Percentiles rank a stretch among this genome's conserved stretches.
Evolutionary conservation across 768 basidiomycete species (phyloP).

Genomic region (Rhodotorula toruloides): DNA sequence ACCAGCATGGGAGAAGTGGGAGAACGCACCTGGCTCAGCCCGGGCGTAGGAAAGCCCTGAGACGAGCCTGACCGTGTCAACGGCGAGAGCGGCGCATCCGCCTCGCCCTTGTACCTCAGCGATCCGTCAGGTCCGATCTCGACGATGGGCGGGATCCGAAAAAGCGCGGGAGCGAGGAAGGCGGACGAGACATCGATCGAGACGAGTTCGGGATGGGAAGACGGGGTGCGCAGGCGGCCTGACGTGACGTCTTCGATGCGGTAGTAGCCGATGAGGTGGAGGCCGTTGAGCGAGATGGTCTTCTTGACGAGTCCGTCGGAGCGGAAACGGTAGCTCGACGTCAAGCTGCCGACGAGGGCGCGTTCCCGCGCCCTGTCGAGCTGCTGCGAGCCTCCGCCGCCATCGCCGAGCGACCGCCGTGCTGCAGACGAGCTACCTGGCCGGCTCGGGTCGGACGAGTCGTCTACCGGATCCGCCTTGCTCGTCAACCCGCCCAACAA

Average conservation of each 20-base stretch:
- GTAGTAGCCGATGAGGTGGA: slow-evolving; percentile 94
- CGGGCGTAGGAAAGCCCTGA: slow-evolving; percentile 22
- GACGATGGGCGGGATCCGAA: slow-evolving; percentile 81
- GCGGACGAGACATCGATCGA: slow-evolving; percentile 73
- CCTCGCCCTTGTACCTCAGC: slow-evolving; percentile 58
- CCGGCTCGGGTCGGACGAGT: not conserved
- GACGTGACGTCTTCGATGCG: slow-evolving; percentile 82
- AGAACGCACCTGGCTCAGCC: slow-evolving; percentile 1
- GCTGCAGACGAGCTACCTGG: not conserved
- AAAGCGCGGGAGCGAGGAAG: slow-evolving; percentile 84
- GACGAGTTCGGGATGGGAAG: slow-evolving; percentile 77
- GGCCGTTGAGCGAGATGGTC: slow-evolving; percentile 77
- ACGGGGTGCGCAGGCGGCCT: slow-evolving; percentile 80
- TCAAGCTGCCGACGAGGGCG: slow-evolving; percentile 79
- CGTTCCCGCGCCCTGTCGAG: slow-evolving; percentile 54
- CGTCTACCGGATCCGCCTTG: slow-evolving; percentile 29
- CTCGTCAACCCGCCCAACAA: slow-evolving; percentile 28
- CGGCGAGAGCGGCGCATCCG: slow-evolving; percentile 30
- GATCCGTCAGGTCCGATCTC: slow-evolving; percentile 78
- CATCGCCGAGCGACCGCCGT: slow-evolving; percentile 6
- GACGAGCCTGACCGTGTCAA: slow-evolving; percentile 17
- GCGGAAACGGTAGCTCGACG: slow-evolving; percentile 91
- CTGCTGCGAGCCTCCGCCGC: not conserved
- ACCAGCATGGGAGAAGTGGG: accelerated
- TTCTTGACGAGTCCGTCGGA: slow-evolving; percentile 93